Conservation (phyloP, 2,329 filamentous ascomycete genomes). For the Claviceps purpurea region DNA sequence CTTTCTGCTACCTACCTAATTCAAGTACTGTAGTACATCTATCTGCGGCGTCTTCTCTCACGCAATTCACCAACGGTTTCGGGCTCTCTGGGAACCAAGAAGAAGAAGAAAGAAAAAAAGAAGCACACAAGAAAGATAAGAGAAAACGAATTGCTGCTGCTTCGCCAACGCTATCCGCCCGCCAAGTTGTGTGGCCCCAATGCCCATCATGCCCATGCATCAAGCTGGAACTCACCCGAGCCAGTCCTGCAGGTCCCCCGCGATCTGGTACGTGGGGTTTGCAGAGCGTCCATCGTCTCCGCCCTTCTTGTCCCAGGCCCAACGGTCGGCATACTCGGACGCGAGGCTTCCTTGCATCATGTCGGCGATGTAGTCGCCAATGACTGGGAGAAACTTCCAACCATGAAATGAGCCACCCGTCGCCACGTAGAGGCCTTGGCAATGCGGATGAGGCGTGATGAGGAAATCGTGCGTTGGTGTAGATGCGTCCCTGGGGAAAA, state of each 20-base stretch:
- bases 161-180: neutral
- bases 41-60: neutral
- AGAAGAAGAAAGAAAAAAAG: neutral
- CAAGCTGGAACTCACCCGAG: slow-evolving; percentile 11
- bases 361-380: slow-evolving; percentile 45
- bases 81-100: neutral
- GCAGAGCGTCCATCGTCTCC: slow-evolving; percentile 23
- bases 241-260: slow-evolving; percentile 27
- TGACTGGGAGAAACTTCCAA: slow-evolving; percentile 51
- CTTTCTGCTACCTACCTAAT: too few species aligned
- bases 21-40: neutral
- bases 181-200: too few species aligned
- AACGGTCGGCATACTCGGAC: slow-evolving; percentile 24
- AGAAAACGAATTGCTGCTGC: neutral
- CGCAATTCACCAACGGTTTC: neutral
- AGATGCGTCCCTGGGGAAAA: slow-evolving; percentile 41
- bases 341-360: slow-evolving; percentile 29
- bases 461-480: slow-evolving; percentile 51
- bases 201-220: too few species aligned
- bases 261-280: slow-evolving; percentile 28
- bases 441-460: slow-evolving; percentile 38
- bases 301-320: slow-evolving; percentile 33
- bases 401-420: slow-evolving; percentile 51
- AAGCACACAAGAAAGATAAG: neutral
- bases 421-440: slow-evolving; percentile 41